Evolutionary conservation across 1,284 basidiomycete species (phyloP), one percentile per base, ranked within the genome.

Genomic region (Puccinia horiana): DNA sequence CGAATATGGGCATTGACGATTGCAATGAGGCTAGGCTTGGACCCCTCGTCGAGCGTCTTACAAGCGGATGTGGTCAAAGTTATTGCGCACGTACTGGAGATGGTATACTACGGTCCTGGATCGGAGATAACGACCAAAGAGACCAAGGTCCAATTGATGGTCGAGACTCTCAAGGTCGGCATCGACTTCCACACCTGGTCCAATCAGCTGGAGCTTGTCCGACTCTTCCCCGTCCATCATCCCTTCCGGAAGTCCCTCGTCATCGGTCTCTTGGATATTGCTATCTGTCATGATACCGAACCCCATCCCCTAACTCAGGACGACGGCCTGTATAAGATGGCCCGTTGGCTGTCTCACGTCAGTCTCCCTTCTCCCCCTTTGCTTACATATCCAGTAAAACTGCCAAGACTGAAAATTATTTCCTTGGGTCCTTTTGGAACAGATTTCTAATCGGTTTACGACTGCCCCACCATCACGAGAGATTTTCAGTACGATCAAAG

Each of bases 371-470:
- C 44, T 18, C 16, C 29, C 44, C 37, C 16, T 18, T 42, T 47
- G 1, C 16, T 29, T 44, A 14, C 35, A 23, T 26, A 44, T 35
- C 16, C 8, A 6, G 40, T 20, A n/a, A 35, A 20, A n/a, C 37
- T 47, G 47, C 9, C 8, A 8, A 49, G 4, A 54, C 29, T n/a
- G n/a, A n/a, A n/a, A n/a, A n/a, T n/a, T n/a, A n/a, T n/a, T n/a
- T n/a, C 14, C 18, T 5, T 9, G 2, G 29, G 18, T 37, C 44
- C 44, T 29, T 37, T 12, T 18, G 1, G 6, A 11, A 2, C 42
- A 70, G 69, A 70, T 75, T 29, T 29, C 72, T 14, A 75, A 75
- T n/a, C n/a, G 32, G 35, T 75, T 54, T n/a, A 75, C 72, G 1
- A 54, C 72, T 12, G 35, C 47, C 20, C 72, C 72, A 4, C 49